These are phyloP conservation scores for Tribonema minus DNA, from an alignment of 108 stramenopile species.

Conservation along the genomic window DNA sequence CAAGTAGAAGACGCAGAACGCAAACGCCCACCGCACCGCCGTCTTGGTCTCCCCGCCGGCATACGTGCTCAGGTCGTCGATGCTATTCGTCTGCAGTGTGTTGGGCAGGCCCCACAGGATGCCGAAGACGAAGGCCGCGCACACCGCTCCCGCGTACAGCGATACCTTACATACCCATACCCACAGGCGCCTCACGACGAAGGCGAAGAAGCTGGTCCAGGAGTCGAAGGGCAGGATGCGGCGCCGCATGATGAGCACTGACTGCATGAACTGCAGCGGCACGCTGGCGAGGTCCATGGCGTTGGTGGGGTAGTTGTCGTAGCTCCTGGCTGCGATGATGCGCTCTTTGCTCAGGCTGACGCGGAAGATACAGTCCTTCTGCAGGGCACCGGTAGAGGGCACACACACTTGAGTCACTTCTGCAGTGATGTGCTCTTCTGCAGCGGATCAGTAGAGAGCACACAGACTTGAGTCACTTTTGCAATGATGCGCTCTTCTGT, in stretches of 20 bases:
- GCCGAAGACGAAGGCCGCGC: not conserved
- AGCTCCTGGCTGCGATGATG: not conserved
- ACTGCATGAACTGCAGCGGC: not conserved
- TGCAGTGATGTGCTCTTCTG: too few species aligned
- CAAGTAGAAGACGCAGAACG: too few species aligned
- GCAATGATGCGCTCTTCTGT: too few species aligned
- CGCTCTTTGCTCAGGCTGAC: not conserved
- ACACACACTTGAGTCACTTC: too few species aligned
- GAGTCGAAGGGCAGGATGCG: not conserved
- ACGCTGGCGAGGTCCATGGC: not conserved
- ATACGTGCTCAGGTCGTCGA: not conserved
- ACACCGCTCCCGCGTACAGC: not conserved
- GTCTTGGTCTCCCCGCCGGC: too few species aligned
- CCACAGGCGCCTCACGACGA: not conserved
- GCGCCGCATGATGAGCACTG: not conserved
- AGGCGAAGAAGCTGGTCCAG: not conserved
- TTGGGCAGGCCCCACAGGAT: not conserved
- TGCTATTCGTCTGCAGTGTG: not conserved
- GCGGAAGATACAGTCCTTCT: too few species aligned
- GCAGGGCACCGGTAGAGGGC: too few species aligned
- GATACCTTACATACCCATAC: too few species aligned
- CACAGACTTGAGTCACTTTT: too few species aligned
- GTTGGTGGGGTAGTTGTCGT: not conserved
- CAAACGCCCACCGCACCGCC: too few species aligned
- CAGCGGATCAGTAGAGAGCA: too few species aligned